Evolutionary conservation across 371 early-diverging fungal species (phyloP), one percentile per base, ranked within the genome.

Genomic region (Chytridiales sp.): DNA sequence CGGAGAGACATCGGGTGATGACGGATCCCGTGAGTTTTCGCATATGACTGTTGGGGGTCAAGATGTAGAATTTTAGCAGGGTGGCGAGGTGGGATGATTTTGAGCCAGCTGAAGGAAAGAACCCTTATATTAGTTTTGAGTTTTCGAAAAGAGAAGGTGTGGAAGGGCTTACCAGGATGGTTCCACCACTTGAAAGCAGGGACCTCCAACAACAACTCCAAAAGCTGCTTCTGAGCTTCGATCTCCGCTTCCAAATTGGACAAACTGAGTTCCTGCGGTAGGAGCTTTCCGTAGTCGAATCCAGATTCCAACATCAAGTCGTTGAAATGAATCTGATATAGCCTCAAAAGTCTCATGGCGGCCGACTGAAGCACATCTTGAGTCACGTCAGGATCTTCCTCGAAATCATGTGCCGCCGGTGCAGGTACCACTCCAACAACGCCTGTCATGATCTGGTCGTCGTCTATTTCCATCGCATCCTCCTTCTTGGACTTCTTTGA

Each of bases 281-380:
- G 79, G 30, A 91, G 79, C 47, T 87, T 88, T 40, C 85, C 84
- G 32, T 83, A 76, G 63, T 90, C 88, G 46, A 90, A 85, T 49
- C 85, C 80, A 24, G 86, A 76, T 58, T 90, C 89, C 62, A 78
- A 75, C 39, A 88, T 69, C 1, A 81, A 63, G 39, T 84, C 84
- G 0, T 88, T 87, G 9, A 87, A 75, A 61, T 82, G 81, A 22
- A 76, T 76, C 53, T 88, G 86, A 62, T 87, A 90, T 39, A 82
- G 80, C 19, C 82, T 74, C 34, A 92, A 76, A 42, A 90, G 69
- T 38, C 81, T 70, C 4, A 89, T 68, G 0, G 80, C 69, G 4
- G 79, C 76, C 71, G 65, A 82, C 19, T 62, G 66, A 30, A 90
- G 65, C 21, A 79, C 73, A 8, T 74, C 73, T 29, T 79, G 78